A percentile compares a stretch with the other conserved stretches of the same genome.
Evolutionary conservation across 2,329 filamentous ascomycete genomes (phyloP).

Genomic region (Colletotrichum zoysiae): DNA sequence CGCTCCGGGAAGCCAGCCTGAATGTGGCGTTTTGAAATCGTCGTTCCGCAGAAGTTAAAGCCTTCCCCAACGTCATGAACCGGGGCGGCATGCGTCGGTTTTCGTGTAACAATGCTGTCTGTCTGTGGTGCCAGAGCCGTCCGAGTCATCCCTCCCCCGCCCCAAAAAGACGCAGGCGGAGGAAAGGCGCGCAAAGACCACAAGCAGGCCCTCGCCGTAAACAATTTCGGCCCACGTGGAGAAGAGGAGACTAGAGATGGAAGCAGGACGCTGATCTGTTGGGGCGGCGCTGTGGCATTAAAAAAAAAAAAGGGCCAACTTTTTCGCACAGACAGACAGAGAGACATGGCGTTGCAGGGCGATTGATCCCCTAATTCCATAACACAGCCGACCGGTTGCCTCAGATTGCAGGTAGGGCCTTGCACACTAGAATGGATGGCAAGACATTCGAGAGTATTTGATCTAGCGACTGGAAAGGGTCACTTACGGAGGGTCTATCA

Average conservation of each 20-base stretch:
- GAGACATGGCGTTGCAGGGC: constrained; percentile 24
- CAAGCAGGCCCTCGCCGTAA: constrained; percentile 9
- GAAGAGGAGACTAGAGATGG: constrained; percentile 1
- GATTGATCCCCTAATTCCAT: constrained; percentile 28
- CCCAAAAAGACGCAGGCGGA: background rate
- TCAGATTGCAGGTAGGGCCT: background rate
- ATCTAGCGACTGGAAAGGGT: background rate
- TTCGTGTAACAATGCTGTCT: background rate
- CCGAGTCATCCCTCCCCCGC: background rate
- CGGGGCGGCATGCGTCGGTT: background rate
- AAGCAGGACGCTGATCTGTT: constrained; percentile 23
- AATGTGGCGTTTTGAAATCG: background rate
- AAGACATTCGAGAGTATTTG: background rate
- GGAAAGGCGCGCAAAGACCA: constrained; percentile 26
- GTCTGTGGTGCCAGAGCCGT: background rate
- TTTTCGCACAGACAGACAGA: constrained; percentile 18
- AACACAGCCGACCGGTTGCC: background rate
- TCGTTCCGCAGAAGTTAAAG: background rate
- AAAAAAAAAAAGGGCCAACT: constrained; percentile 7
- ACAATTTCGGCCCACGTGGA: constrained; percentile 32
- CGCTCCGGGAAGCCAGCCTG: background rate
- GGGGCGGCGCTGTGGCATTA: background rate
- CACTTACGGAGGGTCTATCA: background rate
- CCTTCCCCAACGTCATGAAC: background rate
- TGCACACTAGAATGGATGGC: background rate